Base-by-base conservation (phyloP, 768 basidiomycete genomes). In the Paxillus rubicundulus region DNA sequence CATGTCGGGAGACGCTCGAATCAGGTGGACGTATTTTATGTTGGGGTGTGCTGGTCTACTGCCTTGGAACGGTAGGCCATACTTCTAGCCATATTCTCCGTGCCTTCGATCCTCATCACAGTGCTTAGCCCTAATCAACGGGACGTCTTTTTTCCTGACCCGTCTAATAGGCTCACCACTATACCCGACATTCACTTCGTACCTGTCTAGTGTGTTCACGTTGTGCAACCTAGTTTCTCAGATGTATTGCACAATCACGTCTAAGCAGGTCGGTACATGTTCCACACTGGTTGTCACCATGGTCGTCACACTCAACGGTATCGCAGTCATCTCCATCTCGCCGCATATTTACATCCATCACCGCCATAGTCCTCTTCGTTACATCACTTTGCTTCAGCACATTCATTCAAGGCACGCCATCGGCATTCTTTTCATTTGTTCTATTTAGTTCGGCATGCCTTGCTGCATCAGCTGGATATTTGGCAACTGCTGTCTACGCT, bases 21-120 rank as follows among this genome's bases (percentile, higher is more conserved):
- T 85, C 60, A 68, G 72, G 45, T 86, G 85, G 82, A 79, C 85
- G 38, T 79, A 84, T 58, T 88, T 90, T 57, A 67, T 87, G 20
- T 69, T 94, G 16, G 92, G 93, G 3, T 86, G 86, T 51, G 87
- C 89, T 17, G 80, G 87, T 4, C 76, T 97, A 7, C 70, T 97
- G 16, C 86, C 90, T 27, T 97, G 93, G 93, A 96, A 94, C 64
- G 92, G 93, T 92, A 66, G 64, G 79, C 61, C 9, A 10, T 32
- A 17, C 45, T 37, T 13, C 14, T 45, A 44, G 47, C 18, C 13
- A 18, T 12, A 18, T 5, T 30, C 30, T 9, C 14, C 13, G 27
- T 41, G 42, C 6, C 33, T 33, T 33, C 9, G 6, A 24, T 52
- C 47, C 51, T 56, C 39, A 53, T 49, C 9, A 46, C 34, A 14